These are phyloP conservation scores for Sinapis alba DNA, from an alignment of 441 rosid species.

Conservation along the genomic window DNA sequence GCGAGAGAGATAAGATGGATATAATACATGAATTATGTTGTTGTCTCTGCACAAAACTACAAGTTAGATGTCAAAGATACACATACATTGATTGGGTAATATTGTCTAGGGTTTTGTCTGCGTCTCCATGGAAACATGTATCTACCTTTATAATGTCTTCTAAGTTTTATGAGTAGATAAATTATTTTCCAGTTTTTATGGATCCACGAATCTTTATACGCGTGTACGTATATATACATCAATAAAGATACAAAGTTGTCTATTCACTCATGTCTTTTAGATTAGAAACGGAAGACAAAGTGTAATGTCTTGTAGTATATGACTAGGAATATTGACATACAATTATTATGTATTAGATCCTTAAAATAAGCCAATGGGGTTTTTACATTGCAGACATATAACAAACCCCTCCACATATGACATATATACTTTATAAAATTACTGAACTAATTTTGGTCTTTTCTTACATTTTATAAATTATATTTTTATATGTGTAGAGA, in stretches of 20 bases:
- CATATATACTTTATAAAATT: background rate
- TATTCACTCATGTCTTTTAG: conserved; percentile 24
- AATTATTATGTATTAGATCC: conserved; percentile 10
- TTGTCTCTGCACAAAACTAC: conserved; percentile 32
- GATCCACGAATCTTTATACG: conserved; percentile 24
- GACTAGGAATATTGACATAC: conserved; percentile 11
- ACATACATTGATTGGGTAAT: conserved; percentile 29
- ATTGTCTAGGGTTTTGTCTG: conserved; percentile 37
- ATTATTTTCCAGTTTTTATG: conserved; percentile 37
- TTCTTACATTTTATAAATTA: background rate
- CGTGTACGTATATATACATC: conserved; percentile 5
- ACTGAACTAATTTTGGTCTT: background rate
- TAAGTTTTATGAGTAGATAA: conserved; percentile 11
- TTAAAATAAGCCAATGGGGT: conserved; percentile 30
- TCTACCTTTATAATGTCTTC: conserved; percentile 2
- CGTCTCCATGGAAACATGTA: conserved; percentile 36
- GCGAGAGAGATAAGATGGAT: background rate
- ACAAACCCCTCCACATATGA: background rate
- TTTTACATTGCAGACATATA: conserved; percentile 17
- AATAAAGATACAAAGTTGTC: conserved; percentile 40
- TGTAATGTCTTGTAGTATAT: conserved; percentile 34
- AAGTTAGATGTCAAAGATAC: conserved; percentile 34
- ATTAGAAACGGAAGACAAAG: conserved; percentile 33
- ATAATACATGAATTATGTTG: background rate
- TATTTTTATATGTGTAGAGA: conserved; percentile 42